These are phyloP conservation scores for Rhodofomes roseus DNA, from an alignment of 1,284 basidiomycete species.

Conservation along the genomic window DNA sequence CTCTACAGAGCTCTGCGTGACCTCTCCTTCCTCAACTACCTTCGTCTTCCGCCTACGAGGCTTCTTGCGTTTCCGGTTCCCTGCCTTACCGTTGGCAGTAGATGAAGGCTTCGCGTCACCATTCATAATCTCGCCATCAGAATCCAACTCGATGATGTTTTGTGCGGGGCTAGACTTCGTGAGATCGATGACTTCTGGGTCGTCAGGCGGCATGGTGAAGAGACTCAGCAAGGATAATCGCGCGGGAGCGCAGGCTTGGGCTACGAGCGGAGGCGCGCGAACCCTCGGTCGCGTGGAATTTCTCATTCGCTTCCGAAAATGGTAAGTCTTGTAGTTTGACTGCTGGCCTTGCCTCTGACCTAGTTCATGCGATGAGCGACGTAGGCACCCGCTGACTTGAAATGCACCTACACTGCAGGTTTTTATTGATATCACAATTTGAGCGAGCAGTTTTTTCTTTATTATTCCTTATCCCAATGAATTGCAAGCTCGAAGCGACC, in stretches of 20 bases:
- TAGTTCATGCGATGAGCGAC: no score
- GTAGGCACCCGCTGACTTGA: no score
- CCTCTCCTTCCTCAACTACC: conserved; percentile 14
- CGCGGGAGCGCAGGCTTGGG: background rate
- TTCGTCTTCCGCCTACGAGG: conserved; percentile 15
- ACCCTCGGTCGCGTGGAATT: background rate
- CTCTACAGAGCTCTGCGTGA: conserved; percentile 12
- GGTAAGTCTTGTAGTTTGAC: background rate
- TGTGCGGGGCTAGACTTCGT: conserved; percentile 21
- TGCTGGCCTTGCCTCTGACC: background rate
- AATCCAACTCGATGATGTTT: conserved; percentile 25
- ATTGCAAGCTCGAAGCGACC: no score
- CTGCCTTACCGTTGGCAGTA: conserved; percentile 4
- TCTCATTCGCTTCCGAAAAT: background rate
- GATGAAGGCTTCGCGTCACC: conserved; percentile 1
- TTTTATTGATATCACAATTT: no score
- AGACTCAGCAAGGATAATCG: background rate
- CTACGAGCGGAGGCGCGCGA: background rate
- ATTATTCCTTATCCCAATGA: no score
- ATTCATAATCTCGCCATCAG: conserved; percentile 18
- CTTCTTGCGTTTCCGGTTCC: conserved; percentile 17
- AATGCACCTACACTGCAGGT: no score
- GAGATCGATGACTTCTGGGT: conserved; percentile 33
- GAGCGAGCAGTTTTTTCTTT: no score
- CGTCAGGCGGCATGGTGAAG: background rate